Base-by-base conservation (phyloP, 2,329 filamentous ascomycete genomes). In the Huntiella abstrusa region DNA sequence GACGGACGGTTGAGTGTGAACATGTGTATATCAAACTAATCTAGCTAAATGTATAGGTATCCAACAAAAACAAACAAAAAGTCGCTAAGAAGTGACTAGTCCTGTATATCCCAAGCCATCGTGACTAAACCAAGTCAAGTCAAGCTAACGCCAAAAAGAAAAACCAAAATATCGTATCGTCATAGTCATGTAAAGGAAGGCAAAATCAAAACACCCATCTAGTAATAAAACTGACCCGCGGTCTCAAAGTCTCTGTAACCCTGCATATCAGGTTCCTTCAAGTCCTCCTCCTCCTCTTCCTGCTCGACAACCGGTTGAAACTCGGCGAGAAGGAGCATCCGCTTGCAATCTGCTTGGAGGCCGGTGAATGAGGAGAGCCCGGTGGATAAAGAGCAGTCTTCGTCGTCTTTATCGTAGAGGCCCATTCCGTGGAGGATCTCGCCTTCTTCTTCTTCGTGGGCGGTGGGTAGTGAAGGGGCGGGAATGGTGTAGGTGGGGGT, bases 391-490 rank as follows among this genome's bases (percentile, higher is more conserved):
- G 67, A 62, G 28, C 67, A 62, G 47, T 71, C 69, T 15, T 64
- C 61, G 47, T 77, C 78, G 0, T 81, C 81, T 4, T 73, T 65
- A 55, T 85, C 83, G 59, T 91, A 91, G 0, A 91, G 70, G 1
- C 83, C 83, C 71, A 91, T 79, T 15, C 83, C 83, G n/a, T 86
- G 70, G 1, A 88, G 68, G 50, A 85, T 79, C 55, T 86, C 81
- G 34, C 75, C 79, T 11, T 71, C 65, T 40, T 74, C 73, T 22
- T 75, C 73, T 35, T 73, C 67, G 32, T 70, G 67, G 17, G 73
- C 38, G 7, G 38, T 34, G 6, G 36, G 5, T 7, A 28, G 12
- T 2, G 41, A 3, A 4, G 39, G 43, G 6, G 16, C 15, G 11
- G 45, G 12, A 12, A 15, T 16, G 17, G 5, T 8, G 40, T 10